Evolutionary conservation across 2,329 filamentous ascomycete species (phyloP), one percentile per base, ranked within the genome.

Genomic region (Colletotrichum sp.): DNA sequence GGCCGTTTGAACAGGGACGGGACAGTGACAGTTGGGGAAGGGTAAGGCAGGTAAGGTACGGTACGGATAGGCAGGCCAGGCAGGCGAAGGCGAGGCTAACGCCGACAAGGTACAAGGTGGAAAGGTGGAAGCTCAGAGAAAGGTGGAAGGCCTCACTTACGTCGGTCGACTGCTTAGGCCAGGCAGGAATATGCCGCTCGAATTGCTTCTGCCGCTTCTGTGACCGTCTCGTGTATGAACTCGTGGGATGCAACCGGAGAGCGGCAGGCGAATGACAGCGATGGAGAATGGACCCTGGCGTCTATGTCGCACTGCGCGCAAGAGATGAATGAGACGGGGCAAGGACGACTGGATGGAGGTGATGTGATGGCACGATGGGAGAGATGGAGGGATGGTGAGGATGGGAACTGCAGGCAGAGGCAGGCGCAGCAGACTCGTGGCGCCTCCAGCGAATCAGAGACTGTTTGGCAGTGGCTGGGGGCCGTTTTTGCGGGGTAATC

Each of bases 401-500:
- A 66, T 28, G n/a, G 67, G 3, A 28, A 60, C 27, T 13, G 32
- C 52, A 60, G 30, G 52, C 66, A 67, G 65, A 36, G 28, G n/a
- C 71, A 62, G 62, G 56, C 25, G 58, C 27, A 58, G 58, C 27
- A 58, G 30, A 58, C 32, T 66, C 39, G 64, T 64, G 67, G 67
- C 60, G 58, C 8, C 27, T 48, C 43, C 48, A 70, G 71, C 71
- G 30, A 74, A 64, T 70, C 66, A 64, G 32, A 58, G 32, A 43
- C 32, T 64, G 61, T 25, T 43, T 25, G 61, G 32, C 13, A 39
- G 61, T 43, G 61, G 52, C 32, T 43, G 66, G n/a, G 28, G 16
- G 16, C 13, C 8, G 10, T 66, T 65, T 64, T 65, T 75, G 70
- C 73, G 73, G 73, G 70, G 73, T 75, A 75, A 65, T 69, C 43